phyloP scores from a whole-genome alignment of 2,329 filamentous ascomycete genomes.

The Colletotrichum gloeosporioides region DNA sequence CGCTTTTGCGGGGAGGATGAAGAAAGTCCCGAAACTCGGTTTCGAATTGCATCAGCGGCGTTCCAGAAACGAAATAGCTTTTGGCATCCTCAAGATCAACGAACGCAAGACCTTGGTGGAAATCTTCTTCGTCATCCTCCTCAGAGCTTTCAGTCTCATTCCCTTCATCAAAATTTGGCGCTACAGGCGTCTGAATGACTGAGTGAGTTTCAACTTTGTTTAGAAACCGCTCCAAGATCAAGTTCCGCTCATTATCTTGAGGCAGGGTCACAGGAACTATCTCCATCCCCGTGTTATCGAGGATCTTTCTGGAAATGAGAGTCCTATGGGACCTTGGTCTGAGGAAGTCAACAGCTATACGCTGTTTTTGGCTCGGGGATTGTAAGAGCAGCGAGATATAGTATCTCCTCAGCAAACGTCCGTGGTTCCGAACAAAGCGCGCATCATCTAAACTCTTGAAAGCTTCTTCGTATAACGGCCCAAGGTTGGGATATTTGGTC shows the following conservation, averaged over 20 bases:
- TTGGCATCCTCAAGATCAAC: background rate
- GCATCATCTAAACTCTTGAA: background rate
- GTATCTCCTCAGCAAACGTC: background rate
- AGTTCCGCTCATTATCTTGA: background rate
- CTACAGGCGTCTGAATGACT: too few species aligned
- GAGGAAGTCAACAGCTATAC: background rate
- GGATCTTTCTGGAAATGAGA: background rate
- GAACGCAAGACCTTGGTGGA: accelerated
- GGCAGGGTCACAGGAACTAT: background rate
- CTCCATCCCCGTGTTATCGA: background rate
- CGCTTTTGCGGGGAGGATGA: background rate
- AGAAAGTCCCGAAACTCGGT: background rate
- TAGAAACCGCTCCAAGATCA: background rate
- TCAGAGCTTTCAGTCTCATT: background rate
- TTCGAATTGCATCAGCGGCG: background rate
- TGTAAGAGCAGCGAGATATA: background rate
- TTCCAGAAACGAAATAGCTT: background rate
- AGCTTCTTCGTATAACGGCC: background rate
- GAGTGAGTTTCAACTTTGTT: background rate
- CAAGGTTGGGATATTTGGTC: accelerated
- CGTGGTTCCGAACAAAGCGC: background rate
- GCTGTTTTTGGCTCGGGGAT: background rate
- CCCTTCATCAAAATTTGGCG: background rate
- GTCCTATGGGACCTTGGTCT: background rate
- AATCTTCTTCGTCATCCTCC: background rate